Percentiles rank a stretch among this genome's conserved stretches.
phyloP scores from a whole-genome alignment of 495 filamentous ascomycete genomes.

The Xylaria sp. region DNA sequence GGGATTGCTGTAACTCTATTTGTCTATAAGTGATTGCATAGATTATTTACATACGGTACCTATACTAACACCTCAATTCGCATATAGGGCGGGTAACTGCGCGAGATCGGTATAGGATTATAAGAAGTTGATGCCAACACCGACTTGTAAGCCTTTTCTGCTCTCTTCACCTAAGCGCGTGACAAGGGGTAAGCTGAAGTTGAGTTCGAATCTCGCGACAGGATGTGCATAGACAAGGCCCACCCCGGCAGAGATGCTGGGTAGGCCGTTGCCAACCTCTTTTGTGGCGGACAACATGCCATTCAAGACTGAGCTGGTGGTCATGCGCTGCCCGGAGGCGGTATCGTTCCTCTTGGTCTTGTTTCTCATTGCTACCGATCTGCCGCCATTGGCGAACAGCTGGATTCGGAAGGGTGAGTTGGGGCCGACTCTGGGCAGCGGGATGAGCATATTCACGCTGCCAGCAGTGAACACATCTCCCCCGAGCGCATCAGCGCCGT shows the following conservation, averaged over 20 bases:
- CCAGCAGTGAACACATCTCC: slow-evolving; percentile 92
- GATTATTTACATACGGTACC: slow-evolving; percentile 1
- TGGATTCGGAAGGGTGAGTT: slow-evolving; percentile 89
- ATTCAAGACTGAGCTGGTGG: slow-evolving; percentile 54
- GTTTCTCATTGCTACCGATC: slow-evolving; percentile 76
- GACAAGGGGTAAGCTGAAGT: slow-evolving; percentile 88
- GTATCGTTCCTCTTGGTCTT: slow-evolving; percentile 51
- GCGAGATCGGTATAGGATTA: slow-evolving; percentile 47
- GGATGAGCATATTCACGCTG: slow-evolving; percentile 81
- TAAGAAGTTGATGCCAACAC: slow-evolving; percentile 92
- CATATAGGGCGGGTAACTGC: neutral
- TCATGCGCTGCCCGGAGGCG: slow-evolving; percentile 39
- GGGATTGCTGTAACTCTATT: neutral
- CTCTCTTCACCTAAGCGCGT: slow-evolving; percentile 80
- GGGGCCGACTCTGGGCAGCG: slow-evolving; percentile 76
- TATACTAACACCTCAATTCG: neutral
- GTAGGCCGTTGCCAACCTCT: slow-evolving; percentile 75
- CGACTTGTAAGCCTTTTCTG: slow-evolving; percentile 90
- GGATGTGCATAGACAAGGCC: slow-evolving; percentile 94
- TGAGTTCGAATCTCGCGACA: slow-evolving; percentile 90
- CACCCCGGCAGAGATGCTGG: slow-evolving; percentile 85
- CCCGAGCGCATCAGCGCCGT: slow-evolving; percentile 83
- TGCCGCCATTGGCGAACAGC: slow-evolving; percentile 87
- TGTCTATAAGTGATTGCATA: neutral
- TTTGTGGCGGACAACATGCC: slow-evolving; percentile 60